A percentile compares a stretch with the other conserved stretches of the same genome.
Evolutionary conservation across 345 rosid genomes (phyloP).

Genomic region (Eucalyptus brandiana): DNA sequence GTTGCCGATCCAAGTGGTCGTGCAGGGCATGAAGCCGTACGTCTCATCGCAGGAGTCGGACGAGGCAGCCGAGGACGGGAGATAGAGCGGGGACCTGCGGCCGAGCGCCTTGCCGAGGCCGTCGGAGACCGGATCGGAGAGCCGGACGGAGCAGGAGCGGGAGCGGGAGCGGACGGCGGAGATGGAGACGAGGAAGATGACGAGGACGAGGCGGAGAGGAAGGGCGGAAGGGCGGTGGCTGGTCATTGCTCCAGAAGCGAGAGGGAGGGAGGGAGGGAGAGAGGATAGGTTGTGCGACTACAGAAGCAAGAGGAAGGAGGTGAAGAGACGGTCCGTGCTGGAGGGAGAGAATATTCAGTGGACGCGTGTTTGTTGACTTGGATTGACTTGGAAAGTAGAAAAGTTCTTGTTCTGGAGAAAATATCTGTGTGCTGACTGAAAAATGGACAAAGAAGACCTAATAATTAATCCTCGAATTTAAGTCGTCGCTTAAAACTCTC

Average conservation of each 20-base stretch:
- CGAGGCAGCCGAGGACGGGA: background rate
- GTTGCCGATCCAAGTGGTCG: slow-evolving; percentile 24
- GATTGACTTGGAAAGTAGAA: too few relatives aligned
- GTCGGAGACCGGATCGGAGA: slow-evolving; percentile 9
- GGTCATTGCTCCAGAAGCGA: background rate
- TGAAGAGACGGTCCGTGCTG: background rate
- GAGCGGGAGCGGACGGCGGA: slow-evolving; percentile 9
- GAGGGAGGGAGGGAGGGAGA: background rate
- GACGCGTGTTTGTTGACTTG: too few relatives aligned
- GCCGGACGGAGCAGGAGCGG: slow-evolving; percentile 1
- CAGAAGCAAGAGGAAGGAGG: background rate
- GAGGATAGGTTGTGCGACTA: background rate
- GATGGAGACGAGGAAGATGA: background rate
- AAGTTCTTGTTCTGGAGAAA: too few relatives aligned
- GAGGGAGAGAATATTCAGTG: too few relatives aligned
- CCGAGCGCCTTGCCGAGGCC: background rate
- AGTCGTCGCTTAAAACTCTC: too few relatives aligned
- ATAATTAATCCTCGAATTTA: too few relatives aligned
- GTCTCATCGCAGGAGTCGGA: slow-evolving; percentile 26
- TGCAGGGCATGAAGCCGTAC: slow-evolving; percentile 43
- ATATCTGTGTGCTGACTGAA: too few relatives aligned
- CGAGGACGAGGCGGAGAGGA: background rate
- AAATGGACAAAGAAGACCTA: too few relatives aligned
- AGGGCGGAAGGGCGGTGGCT: background rate
- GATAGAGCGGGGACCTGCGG: background rate